Base-by-base conservation (phyloP, 2,329 filamentous ascomycete genomes). In the Dactylellina parvicollis region DNA sequence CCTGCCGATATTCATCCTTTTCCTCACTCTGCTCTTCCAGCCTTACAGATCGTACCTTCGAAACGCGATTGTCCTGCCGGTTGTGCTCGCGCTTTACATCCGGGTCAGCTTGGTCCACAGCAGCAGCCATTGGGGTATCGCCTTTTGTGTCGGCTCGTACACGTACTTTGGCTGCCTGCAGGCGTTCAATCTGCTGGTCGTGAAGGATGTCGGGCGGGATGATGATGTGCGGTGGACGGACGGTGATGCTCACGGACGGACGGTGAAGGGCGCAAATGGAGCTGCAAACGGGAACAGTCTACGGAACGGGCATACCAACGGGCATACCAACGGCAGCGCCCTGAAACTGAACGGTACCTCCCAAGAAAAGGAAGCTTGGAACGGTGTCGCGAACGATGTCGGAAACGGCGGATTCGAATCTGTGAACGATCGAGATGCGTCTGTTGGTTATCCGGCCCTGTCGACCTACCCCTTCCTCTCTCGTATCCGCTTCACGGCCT, bases 121-220 rank as follows among this genome's bases (percentile, higher is more conserved):
- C 40, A 72, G 67, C 26, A 65, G 67, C 20, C 67, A 72, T 28
- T 72, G 67, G 67, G 67, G 67, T 30, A 49, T 72, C 59, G 67
- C 67, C 52, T 72, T 72, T 24, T 72, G 67, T 30, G 50, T 64
- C n/a, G 67, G 67, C 4, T 59, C 67, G 24, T 50, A 57, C 38
- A 49, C 67, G 52, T 72, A 72, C 12, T 72, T 52, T 55, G 67
- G 67, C 2, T 38, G 42, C 10, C 44, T 72, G 14, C 67, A 72
- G 24, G 59, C 67, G 8, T 72, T 72, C 44, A 72, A 65, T 32
- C 52, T 72, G 7, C 44, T 72, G 4, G 67, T 72, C 8, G 67
- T 65, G 4, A 72, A 72, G 44, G 67, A 72, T 60, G 59, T 72
- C 18, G 67, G 57, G 28, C 46, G 67, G 34, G 67, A 72, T 22